Evolutionary conservation across 2,329 filamentous ascomycete genomes (phyloP), one percentile per base, ranked within the genome.

Genomic region (Penicillium sp.): DNA sequence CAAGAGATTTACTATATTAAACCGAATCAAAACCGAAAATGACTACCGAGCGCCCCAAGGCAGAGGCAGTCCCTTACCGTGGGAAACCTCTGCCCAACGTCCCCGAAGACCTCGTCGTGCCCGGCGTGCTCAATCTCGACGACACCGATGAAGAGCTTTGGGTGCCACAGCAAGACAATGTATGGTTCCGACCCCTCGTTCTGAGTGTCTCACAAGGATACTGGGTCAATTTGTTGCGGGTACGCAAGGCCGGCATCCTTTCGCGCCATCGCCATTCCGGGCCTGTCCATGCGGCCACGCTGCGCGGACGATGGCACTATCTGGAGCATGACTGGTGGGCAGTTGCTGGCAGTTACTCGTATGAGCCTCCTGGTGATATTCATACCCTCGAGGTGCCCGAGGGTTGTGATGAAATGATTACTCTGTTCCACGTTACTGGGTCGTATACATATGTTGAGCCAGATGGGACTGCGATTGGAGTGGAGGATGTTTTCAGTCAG

Each of bases 261-360:
- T 71, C 70, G 0, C 63, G 70, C 3, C 70, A 72, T 40, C 64
- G 68, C 1, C 70, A 71, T 46, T 64, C 69, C 1, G 69, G 70
- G 8, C 62, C 64, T 2, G 70, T 72, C 0, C 70, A 72, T 38
- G 70, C 70, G 4, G 67, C 67, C 0, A 63, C 66, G 2, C 62
- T 72, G 2, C 58, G 62, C n/a, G 70, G 69, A 1, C 62, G 66
- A 18, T 72, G 69, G 71, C 70, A 72, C 52, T 72, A 73, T 47
- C 64, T 73, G 3, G 70, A 73, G 55, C 69, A 73, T 38, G 61
- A 62, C 0, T 72, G 70, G 69, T 73, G 68, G 71, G 71, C 70
- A 0, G 63, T 61, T 1, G 67, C 71, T 46, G 70, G 70, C 6
- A 65, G 71, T 3, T 69, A 71, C 55, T 65, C 68, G 0, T 73